Percentiles rank a stretch among this genome's conserved stretches.
These are phyloP conservation scores for Penicillium verhagenii DNA, from an alignment of 495 filamentous ascomycete species.

Conservation along the genomic window DNA sequence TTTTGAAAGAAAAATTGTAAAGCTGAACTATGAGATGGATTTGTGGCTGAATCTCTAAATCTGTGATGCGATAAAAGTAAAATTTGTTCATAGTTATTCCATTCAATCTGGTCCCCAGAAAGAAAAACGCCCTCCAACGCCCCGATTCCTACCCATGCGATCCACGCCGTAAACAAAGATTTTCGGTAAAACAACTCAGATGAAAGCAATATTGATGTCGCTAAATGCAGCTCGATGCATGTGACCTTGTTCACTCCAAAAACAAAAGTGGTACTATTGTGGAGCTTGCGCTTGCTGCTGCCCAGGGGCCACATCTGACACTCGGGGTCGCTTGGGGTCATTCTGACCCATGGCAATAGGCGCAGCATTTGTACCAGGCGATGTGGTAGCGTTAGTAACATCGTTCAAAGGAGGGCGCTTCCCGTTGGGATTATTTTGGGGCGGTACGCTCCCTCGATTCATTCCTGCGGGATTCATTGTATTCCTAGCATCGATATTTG, in stretches of 20 bases:
- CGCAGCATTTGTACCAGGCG: conserved; percentile 20
- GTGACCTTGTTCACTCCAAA: background rate
- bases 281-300: conserved; percentile 12
- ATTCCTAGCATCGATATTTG: conserved; percentile 33
- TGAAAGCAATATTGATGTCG: conserved; percentile 13
- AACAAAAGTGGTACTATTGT: conserved; percentile 6
- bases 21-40: no score
- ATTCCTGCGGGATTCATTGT: conserved; percentile 14
- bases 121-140: conserved; percentile 7
- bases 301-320: conserved; percentile 18
- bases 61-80: no score
- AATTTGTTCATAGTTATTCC: background rate
- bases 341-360: conserved; percentile 17
- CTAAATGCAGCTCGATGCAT: conserved; percentile 12
- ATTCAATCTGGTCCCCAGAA: background rate
- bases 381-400: conserved; percentile 46
- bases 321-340: conserved; percentile 38
- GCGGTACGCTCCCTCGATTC: conserved; percentile 24
- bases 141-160: conserved; percentile 3
- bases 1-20: no score
- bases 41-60: no score
- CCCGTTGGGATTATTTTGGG: conserved; percentile 37
- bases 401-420: conserved; percentile 52
- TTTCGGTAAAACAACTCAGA: background rate
- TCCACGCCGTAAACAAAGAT: background rate